Evolutionary conservation across 768 basidiomycete genomes (phyloP), one percentile per base, ranked within the genome.

Genomic region (Cytidiella melzeri): DNA sequence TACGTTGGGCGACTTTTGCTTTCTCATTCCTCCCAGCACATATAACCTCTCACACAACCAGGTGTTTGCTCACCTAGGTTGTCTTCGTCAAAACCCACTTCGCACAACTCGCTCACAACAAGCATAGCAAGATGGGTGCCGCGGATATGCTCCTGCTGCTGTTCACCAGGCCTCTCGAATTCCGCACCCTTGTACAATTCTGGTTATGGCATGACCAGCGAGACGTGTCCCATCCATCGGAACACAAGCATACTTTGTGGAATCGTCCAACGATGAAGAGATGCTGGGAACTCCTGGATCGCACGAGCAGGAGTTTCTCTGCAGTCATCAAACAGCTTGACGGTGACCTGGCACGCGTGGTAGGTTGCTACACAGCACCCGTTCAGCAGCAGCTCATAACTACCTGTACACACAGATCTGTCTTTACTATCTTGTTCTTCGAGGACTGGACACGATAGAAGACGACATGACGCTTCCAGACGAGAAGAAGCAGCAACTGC

Each of bases 401-500:
- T 30, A 18, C 30, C 28, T 12, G 21, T 13, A 3, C 5, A 13
- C 20, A 6, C 54, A 96, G 95, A 84, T 97, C 55, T 92, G 89
- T 65, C 68, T 98, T 52, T 98, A 96, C 68, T 99, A 98, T 68
- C 80, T 99, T 38, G 87, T 94, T 4, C 76, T 99, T 5, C 82
- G 95, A 19, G 96, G 83, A 4, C 73, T 97, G n/a, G 95, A 99
- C 66, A 99, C 95, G 3, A 80, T 99, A 55, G 95, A 98, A 66
- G 95, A 99, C 66, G 95, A 99, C 70, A 97, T 97, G 93, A 89
- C 92, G 0, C 80, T 99, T 49, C 76, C 89, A 0, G 90, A 92
- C 66, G 71, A 80, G 15, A 66, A 84, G 58, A 99, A 99, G 64
- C 89, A 92, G 47, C 85, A 90, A 2, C 60, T 97, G 24, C 74